Conservation (phyloP, 2,329 filamentous ascomycete genomes). For the Talaromyces sp. region DNA sequence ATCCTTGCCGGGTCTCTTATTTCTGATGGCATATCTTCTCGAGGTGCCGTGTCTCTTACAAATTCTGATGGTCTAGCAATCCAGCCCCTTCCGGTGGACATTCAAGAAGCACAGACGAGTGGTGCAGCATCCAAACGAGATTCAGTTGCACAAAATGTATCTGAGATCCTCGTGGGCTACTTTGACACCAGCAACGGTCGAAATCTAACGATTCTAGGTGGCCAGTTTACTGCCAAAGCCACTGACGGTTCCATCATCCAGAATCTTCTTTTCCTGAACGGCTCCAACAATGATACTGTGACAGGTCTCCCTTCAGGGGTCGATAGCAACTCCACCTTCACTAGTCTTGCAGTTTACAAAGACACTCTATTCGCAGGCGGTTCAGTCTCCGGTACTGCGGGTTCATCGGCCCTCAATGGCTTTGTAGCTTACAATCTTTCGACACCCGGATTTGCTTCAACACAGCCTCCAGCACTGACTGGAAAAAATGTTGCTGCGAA, state of each 20-base stretch:
- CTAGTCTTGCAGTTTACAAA: constrained; percentile 62
- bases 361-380: constrained; percentile 78
- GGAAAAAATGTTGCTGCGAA: constrained; percentile 66
- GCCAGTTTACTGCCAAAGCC: constrained; percentile 71
- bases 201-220: constrained; percentile 83
- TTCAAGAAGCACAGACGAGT: constrained; percentile 27
- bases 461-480: constrained; percentile 69
- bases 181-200: constrained; percentile 66
- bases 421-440: constrained; percentile 74
- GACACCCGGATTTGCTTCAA: constrained; percentile 54
- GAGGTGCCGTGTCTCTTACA: constrained; percentile 65
- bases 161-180: constrained; percentile 69
- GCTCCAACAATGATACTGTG: constrained; percentile 60
- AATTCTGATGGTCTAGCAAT: constrained; percentile 33
- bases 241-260: constrained; percentile 66
- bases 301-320: constrained; percentile 63
- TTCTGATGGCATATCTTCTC: constrained; percentile 67
- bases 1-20: constrained; percentile 80
- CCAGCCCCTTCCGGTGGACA: constrained; percentile 47
- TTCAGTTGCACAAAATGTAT: constrained; percentile 42
- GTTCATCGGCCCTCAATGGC: constrained; percentile 60
- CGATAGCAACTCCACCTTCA: constrained; percentile 67
- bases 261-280: constrained; percentile 79
- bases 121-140: constrained; percentile 42
- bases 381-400: constrained; percentile 63